Conservation (phyloP, 169 alveolate species). For the Nephromyces sp. region DNA sequence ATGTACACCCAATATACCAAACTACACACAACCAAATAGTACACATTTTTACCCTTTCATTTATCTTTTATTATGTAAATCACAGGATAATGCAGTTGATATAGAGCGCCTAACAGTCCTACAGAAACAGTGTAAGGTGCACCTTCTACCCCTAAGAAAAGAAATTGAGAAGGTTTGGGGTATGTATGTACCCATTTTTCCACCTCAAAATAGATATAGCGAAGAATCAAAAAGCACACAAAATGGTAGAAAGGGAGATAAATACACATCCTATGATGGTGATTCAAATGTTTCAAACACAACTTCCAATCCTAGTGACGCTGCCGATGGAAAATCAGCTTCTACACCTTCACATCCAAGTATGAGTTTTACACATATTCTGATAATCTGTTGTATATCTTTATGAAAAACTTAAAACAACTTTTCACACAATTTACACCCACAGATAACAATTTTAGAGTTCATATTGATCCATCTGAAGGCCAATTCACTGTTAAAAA, state of each 20-base stretch:
- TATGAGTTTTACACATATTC: too few relatives aligned
- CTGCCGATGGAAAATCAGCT: too few relatives aligned
- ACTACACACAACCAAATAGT: not conserved
- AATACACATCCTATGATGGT: not conserved
- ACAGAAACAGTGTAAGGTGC: not conserved
- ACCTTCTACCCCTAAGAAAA: not conserved
- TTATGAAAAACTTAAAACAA: too few relatives aligned
- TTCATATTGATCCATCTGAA: too few relatives aligned
- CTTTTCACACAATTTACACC: too few relatives aligned
- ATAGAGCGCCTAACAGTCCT: not conserved
- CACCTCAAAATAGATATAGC: not conserved
- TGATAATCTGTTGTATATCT: too few relatives aligned
- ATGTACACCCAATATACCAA: too few relatives aligned
- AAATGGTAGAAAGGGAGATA: not conserved
- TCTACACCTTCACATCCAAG: too few relatives aligned
- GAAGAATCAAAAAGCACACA: not conserved
- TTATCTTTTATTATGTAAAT: too few relatives aligned
- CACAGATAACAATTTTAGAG: too few relatives aligned
- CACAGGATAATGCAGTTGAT: not conserved
- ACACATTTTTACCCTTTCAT: not conserved
- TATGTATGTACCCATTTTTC: not conserved
- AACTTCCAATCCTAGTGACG: not conserved
- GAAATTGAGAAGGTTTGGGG: not conserved
- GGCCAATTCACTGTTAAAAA: too few relatives aligned
- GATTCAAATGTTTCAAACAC: not conserved